Base-by-base conservation (phyloP, 2,329 filamentous ascomycete genomes). In the Curvularia verruculosa region DNA sequence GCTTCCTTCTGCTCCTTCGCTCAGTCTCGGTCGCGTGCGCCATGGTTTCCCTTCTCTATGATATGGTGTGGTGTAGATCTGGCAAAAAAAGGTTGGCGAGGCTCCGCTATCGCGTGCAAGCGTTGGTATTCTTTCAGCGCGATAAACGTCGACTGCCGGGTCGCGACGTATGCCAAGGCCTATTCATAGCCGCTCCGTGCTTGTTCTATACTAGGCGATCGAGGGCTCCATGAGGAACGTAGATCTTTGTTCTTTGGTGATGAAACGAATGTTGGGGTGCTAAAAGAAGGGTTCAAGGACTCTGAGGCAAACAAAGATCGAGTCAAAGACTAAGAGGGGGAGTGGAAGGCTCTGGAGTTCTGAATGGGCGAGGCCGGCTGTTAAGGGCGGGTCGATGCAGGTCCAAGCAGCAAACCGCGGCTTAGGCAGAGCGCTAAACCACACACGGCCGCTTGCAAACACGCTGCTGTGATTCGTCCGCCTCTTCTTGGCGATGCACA, bases 1-100 rank as follows among this genome's bases (percentile, higher is more conserved):
- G 54, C 57, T 69, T 72, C 63, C 59, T 66, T 56, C 60, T 61
- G 43, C 62, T 60, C 56, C 56, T 63, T 36, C 64, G 61, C 41
- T 70, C 68, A 5, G 54, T 52, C 37, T 59, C 61, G 24, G 47
- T 44, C n/a, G 60, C 58, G 23, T 60, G 51, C 41, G 56, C 58
- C 67, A 69, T 69, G 31, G n/a, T 47, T 43, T 58, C 43, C 4
- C 19, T 36, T 46, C 10, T n/a, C 39, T 12, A n/a, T 13, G 36
- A 23, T 26, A n/a, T 19, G 34, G 13, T 48, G 21, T 26, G 31
- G 44, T 49, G 46, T 39, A 39, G n/a, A 46, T 39, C 52, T 50
- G 26, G 48, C 41, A 26, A 49, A 13, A n/a, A 21, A 41, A 24
- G 41, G 49, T 52, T 29, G 49, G 37, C 29, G 37, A 37, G 52